Evolutionary conservation across 306 rosid genomes (phyloP).

Genomic region (Crotalaria pallida): DNA sequence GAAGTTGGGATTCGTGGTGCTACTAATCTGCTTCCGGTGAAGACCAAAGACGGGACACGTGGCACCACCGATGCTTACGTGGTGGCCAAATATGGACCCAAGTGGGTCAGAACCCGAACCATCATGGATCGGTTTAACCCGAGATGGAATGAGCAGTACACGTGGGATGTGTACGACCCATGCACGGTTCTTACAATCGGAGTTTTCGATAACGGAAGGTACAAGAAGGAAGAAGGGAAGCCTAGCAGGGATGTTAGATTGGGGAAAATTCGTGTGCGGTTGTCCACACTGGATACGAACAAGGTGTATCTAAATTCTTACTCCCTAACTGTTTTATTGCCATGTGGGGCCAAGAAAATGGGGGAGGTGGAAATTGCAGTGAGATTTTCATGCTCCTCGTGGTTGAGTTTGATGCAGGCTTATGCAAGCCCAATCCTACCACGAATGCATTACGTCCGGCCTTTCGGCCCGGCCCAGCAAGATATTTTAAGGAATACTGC

Average conservation of each 20-base stretch:
- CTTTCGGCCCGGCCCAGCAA: slow-evolving; percentile 76
- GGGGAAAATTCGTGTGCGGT: slow-evolving; percentile 64
- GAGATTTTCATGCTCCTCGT: slow-evolving; percentile 67
- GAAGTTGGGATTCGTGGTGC: slow-evolving; percentile 89
- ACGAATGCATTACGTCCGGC: slow-evolving; percentile 73
- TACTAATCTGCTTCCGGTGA: slow-evolving; percentile 58
- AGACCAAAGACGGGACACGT: slow-evolving; percentile 60
- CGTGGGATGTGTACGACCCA: slow-evolving; percentile 82
- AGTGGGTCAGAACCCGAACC: slow-evolving; percentile 83
- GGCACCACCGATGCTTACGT: slow-evolving; percentile 78
- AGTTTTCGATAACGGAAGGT: slow-evolving; percentile 69
- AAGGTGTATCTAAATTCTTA: slow-evolving; percentile 58
- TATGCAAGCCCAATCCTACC: slow-evolving; percentile 70
- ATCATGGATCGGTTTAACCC: slow-evolving; percentile 78
- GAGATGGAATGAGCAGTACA: slow-evolving; percentile 86
- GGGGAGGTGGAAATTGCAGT: slow-evolving; percentile 82
- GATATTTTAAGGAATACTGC: slow-evolving; percentile 70
- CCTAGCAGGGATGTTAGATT: slow-evolving; percentile 50
- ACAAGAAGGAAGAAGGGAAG: slow-evolving; percentile 52
- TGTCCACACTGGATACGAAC: slow-evolving; percentile 69
- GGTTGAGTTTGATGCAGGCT: slow-evolving; percentile 74
- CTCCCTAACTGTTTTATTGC: slow-evolving; percentile 54
- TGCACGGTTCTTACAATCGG: slow-evolving; percentile 78
- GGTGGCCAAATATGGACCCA: slow-evolving; percentile 79
- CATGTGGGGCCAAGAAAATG: slow-evolving; percentile 84